Conservation (phyloP, 2,329 filamentous ascomycete genomes). For the Phyllosticta citrichinensis region DNA sequence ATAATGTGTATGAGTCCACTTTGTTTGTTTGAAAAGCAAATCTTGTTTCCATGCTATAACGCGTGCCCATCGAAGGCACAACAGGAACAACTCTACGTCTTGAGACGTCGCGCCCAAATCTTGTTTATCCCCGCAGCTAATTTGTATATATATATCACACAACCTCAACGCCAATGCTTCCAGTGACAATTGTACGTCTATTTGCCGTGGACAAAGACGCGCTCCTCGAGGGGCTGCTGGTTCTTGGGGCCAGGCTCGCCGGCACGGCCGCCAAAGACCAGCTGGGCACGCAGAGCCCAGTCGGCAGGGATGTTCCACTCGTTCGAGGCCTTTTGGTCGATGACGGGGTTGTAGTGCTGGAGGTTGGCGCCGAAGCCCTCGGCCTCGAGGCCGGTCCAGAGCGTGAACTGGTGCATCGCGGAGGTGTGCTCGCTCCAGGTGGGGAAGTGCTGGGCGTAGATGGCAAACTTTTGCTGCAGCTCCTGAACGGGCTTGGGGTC, state of each 20-base stretch:
- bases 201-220: slow-evolving; percentile 37
- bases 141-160: neutral
- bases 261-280: slow-evolving; percentile 66
- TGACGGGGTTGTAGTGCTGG: slow-evolving; percentile 86
- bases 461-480: slow-evolving; percentile 58
- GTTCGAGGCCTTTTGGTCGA: slow-evolving; percentile 60
- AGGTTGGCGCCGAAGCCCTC: slow-evolving; percentile 82
- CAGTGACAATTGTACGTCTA: neutral
- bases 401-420: slow-evolving; percentile 71
- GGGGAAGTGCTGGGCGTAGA: slow-evolving; percentile 73
- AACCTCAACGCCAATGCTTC: neutral
- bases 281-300: slow-evolving; percentile 72
- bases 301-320: slow-evolving; percentile 60
- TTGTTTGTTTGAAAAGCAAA: neutral
- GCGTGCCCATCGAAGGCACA: too few species aligned
- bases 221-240: slow-evolving; percentile 54
- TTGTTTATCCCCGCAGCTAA: neutral
- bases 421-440: slow-evolving; percentile 65
- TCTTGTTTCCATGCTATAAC: too few species aligned
- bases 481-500: slow-evolving; percentile 57
- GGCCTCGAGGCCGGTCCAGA: slow-evolving; percentile 74
- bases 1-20: neutral
- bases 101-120: neutral
- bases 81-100: neutral
- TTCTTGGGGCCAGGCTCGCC: slow-evolving; percentile 52